Percentiles rank a stretch among this genome's conserved stretches.
phyloP scores from a whole-genome alignment of 352 stramenopile species.

The Globisporangium paddicum region DNA sequence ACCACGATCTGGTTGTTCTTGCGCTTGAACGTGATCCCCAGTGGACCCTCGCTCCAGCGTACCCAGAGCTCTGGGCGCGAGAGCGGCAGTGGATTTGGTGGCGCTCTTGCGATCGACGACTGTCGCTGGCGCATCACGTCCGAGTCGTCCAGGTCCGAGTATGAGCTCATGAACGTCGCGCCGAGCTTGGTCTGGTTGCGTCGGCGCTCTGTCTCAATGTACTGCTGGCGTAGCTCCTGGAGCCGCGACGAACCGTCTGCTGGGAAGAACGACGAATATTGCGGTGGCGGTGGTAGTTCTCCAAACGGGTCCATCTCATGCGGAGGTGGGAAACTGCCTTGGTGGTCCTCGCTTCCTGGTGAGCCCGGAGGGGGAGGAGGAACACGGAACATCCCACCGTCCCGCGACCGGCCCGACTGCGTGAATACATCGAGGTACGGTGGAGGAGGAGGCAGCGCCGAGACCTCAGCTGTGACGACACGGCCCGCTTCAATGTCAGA shows the following conservation, averaged over 20 bases:
- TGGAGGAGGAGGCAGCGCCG: conserved; percentile 25
- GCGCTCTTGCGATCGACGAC: not conserved
- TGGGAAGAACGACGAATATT: conserved; percentile 17
- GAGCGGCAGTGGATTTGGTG: conserved; percentile 18
- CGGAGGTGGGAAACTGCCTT: conserved; percentile 1
- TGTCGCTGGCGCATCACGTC: conserved; percentile 33
- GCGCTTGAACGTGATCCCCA: conserved; percentile 80
- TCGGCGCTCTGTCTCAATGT: conserved; percentile 60
- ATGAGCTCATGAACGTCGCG: conserved; percentile 46
- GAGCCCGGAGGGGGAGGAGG: conserved; percentile 11
- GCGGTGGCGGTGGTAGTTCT: conserved; percentile 15
- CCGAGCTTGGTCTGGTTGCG: conserved; percentile 35
- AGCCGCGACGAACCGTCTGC: conserved; percentile 21
- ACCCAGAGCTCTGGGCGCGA: conserved; percentile 58
- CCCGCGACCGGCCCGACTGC: conserved; percentile 17
- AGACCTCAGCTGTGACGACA: conserved; percentile 20
- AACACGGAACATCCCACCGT: conserved; percentile 1
- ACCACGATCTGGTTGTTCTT: conserved; percentile 77
- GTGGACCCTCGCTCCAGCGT: conserved; percentile 60
- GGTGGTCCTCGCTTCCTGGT: conserved; percentile 12
- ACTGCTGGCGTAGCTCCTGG: conserved; percentile 57
- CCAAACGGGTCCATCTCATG: conserved; percentile 11
- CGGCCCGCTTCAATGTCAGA: conserved; percentile 36
- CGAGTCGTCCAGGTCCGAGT: conserved; percentile 70
- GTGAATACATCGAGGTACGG: conserved; percentile 38